Conservation (phyloP, 345 rosid genomes). For the Citropsis articulata region DNA sequence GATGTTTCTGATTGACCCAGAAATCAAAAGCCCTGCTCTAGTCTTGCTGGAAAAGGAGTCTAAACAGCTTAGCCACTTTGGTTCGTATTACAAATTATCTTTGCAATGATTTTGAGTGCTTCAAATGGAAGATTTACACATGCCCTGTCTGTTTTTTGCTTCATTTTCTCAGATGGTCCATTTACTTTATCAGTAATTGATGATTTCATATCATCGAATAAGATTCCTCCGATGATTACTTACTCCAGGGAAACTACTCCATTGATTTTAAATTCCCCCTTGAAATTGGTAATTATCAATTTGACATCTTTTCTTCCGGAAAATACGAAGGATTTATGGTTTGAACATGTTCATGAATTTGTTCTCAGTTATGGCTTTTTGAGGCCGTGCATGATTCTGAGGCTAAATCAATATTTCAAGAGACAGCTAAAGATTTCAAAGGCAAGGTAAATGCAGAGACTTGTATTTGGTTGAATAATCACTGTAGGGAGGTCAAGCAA, state of each 20-base stretch:
- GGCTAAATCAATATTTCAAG: neutral
- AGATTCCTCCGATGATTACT: neutral
- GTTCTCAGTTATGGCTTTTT: slow-evolving; percentile 10
- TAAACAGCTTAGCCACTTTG: neutral
- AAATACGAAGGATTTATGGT: no score
- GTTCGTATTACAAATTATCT: neutral
- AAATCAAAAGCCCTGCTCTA: neutral
- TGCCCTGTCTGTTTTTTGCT: neutral
- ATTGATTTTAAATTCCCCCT: neutral
- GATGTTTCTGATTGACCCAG: neutral
- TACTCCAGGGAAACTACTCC: neutral
- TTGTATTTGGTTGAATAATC: no score
- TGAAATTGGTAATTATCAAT: neutral
- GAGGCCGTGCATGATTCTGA: neutral
- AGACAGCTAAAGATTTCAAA: slow-evolving; percentile 7
- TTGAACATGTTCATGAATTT: neutral
- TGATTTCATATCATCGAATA: neutral
- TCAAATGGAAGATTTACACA: neutral
- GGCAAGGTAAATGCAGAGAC: slow-evolving; percentile 5
- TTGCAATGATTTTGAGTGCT: neutral
- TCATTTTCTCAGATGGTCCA: neutral
- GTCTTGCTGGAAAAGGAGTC: neutral
- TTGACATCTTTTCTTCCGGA: neutral
- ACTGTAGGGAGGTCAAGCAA: no score
- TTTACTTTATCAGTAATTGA: neutral